phyloP scores from a whole-genome alignment of 805 yeast genomes.

The Yamadazyma endophytica region DNA sequence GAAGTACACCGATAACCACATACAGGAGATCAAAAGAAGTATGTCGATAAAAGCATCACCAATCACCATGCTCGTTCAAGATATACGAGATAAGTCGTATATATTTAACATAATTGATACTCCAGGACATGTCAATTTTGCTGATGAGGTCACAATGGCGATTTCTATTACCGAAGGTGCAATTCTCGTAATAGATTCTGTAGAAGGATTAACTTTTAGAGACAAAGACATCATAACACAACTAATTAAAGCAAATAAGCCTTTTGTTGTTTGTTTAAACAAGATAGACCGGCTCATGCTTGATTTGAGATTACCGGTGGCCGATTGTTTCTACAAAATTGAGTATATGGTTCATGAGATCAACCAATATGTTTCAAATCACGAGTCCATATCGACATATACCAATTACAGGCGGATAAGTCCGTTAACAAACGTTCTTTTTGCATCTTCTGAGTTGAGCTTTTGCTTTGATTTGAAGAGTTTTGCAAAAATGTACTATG shows the following conservation, averaged over 20 bases:
- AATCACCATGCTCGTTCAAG: conserved; percentile 55
- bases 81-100: conserved; percentile 47
- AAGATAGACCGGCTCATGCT: conserved; percentile 83
- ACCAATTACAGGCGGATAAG: conserved; percentile 25
- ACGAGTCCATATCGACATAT: conserved; percentile 22
- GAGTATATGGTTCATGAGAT: conserved; percentile 56
- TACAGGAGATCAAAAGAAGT: conserved; percentile 67
- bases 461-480: conserved; percentile 65
- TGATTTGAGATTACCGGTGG: conserved; percentile 72
- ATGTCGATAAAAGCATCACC: conserved; percentile 62
- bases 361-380: conserved; percentile 47
- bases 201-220: conserved; percentile 73
- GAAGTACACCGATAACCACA: conserved; percentile 69
- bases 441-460: conserved; percentile 63
- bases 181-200: conserved; percentile 71
- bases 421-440: conserved; percentile 60
- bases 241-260: conserved; percentile 46
- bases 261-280: conserved; percentile 62
- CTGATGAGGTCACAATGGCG: conserved; percentile 65
- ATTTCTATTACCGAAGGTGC: conserved; percentile 61
- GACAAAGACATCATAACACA: conserved; percentile 47
- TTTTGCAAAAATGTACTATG: conserved; percentile 52
- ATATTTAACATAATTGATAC: conserved; percentile 70
- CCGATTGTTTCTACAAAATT: conserved; percentile 69
- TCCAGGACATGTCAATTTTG: conserved; percentile 89